These are phyloP conservation scores for Ailanthus altissimus DNA, from an alignment of 345 rosid species.

Conservation along the genomic window DNA sequence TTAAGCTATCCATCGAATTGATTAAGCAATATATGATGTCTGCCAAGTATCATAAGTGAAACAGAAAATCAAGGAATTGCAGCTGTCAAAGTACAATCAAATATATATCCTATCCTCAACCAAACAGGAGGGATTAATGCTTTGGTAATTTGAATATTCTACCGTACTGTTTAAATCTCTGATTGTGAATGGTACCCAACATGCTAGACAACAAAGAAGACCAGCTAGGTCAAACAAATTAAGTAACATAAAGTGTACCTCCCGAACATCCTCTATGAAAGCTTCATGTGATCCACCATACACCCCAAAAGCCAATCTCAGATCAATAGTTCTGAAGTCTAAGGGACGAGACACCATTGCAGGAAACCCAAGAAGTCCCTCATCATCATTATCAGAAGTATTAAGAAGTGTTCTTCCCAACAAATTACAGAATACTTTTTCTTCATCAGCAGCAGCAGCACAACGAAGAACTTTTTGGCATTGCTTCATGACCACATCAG, in stretches of 20 bases:
- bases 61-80: not conserved
- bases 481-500: conserved; percentile 41
- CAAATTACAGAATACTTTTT: conserved; percentile 39
- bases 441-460: conserved; percentile 37
- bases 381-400: conserved; percentile 39
- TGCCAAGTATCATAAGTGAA: not conserved
- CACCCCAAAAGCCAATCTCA: conserved; percentile 38
- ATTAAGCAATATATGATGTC: not conserved
- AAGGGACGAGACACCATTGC: conserved; percentile 40
- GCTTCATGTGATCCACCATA: conserved; percentile 44
- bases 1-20: not conserved
- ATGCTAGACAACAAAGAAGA: not conserved
- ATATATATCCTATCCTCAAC: not conserved
- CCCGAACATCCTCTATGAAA: conserved; percentile 47
- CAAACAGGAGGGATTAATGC: not conserved
- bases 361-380: conserved; percentile 36
- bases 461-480: conserved; percentile 38
- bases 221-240: not conserved
- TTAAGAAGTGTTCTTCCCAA: conserved; percentile 40
- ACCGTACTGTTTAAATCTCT: no score
- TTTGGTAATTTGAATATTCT: not conserved
- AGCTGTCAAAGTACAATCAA: not conserved
- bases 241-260: conserved; percentile 26
- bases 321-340: conserved; percentile 43
- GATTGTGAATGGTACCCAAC: not conserved